Percentiles rank a stretch among this genome's conserved stretches.
phyloP scores from a whole-genome alignment of 225 moss, liverwort and hornwort genomes.

The Marchantia polymorpha region DNA sequence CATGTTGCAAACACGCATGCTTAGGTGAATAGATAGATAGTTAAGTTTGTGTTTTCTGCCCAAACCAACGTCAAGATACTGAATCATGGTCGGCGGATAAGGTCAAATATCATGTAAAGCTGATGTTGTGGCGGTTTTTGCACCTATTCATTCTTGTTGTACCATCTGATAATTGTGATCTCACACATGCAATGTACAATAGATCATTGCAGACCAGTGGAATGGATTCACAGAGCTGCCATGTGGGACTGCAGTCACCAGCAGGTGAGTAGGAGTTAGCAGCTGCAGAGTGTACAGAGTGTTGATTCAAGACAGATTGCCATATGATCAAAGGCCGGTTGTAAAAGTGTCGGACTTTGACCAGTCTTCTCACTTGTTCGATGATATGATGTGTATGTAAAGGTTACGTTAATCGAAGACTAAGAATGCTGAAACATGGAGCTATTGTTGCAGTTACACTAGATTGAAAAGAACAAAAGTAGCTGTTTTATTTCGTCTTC shows the following conservation, averaged over 20 bases:
- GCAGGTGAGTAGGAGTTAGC: neutral
- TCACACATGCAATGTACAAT: neutral
- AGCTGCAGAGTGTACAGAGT: conserved; percentile 6
- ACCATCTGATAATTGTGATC: neutral
- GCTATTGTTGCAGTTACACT: neutral
- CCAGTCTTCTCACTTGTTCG: neutral
- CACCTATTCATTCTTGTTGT: conserved; percentile 4
- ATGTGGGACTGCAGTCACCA: neutral
- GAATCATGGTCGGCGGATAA: neutral
- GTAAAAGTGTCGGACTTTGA: neutral
- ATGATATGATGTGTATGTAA: neutral
- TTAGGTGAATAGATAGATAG: neutral
- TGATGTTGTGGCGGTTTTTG: conserved; percentile 15
- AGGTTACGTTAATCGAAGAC: neutral
- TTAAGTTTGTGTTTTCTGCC: conserved; percentile 14
- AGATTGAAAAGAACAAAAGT: neutral
- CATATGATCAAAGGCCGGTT: neutral
- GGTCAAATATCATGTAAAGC: neutral
- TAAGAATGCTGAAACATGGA: neutral
- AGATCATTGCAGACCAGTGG: conserved; percentile 11
- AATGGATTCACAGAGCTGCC: conserved; percentile 4
- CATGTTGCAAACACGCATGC: neutral
- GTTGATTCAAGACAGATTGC: neutral
- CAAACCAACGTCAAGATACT: conserved; percentile 7
- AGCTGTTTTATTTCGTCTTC: neutral